phyloP scores from a whole-genome alignment of 1,139 yeast species.

The Tardiomyces depauwii region DNA sequence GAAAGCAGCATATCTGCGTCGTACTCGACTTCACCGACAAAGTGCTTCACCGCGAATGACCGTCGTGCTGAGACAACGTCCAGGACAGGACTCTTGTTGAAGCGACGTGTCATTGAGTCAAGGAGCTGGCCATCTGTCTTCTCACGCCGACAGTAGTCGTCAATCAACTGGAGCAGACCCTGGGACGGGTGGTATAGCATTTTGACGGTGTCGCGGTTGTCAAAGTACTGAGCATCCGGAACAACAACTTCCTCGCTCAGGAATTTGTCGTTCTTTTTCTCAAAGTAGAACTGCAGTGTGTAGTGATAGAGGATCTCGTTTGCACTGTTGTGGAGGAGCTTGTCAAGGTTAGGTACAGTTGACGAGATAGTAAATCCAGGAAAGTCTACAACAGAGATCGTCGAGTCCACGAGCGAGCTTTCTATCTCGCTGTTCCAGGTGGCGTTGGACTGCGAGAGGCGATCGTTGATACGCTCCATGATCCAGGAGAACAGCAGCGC shows the following conservation, averaged over 20 bases:
- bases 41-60: conserved; percentile 28
- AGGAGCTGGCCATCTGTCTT: conserved; percentile 24
- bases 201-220: conserved; percentile 30
- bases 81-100: conserved; percentile 22
- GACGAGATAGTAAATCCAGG: conserved; percentile 31
- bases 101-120: conserved; percentile 25
- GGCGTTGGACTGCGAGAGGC: conserved; percentile 19
- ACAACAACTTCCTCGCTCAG: conserved; percentile 30
- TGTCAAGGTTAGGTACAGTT: conserved; percentile 27
- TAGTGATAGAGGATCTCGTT: conserved; percentile 31
- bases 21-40: conserved; percentile 32
- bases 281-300: conserved; percentile 27
- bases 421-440: conserved; percentile 12
- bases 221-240: conserved; percentile 28
- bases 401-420: conserved; percentile 24
- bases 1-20: conserved; percentile 23
- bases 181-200: conserved; percentile 25
- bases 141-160: conserved; percentile 29
- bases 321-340: conserved; percentile 31
- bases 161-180: conserved; percentile 29
- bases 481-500: conserved; percentile 31
- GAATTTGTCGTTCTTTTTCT: conserved; percentile 26
- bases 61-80: conserved; percentile 18
- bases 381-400: conserved; percentile 30
- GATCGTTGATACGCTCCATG: conserved; percentile 27